Conservation (phyloP, 257 asterid species). For the Jacaranda copaia region DNA sequence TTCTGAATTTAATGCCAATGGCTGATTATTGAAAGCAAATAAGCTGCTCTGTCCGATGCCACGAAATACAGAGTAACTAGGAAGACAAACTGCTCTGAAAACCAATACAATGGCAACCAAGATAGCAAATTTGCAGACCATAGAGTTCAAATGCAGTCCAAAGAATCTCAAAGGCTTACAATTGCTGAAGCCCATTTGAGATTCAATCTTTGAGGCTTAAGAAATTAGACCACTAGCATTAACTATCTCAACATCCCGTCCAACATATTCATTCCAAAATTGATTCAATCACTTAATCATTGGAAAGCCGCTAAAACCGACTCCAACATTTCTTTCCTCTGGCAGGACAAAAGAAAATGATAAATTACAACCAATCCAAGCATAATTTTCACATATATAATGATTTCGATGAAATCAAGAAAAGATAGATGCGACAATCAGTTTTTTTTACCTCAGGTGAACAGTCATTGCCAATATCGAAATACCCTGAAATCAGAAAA, state of each 20-base stretch:
- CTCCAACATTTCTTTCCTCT: background rate
- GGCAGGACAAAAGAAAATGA: background rate
- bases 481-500: background rate
- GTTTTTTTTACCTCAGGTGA: constrained; percentile 9
- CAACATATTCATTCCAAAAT: background rate
- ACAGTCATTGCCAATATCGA: background rate
- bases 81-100: constrained; percentile 52
- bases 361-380: background rate
- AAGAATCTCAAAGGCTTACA: constrained; percentile 62
- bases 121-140: constrained; percentile 64
- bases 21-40: constrained; percentile 29
- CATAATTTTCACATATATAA: background rate
- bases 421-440: background rate
- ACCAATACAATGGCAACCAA: constrained; percentile 53
- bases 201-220: constrained; percentile 36
- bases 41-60: constrained; percentile 43
- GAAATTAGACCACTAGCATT: constrained; percentile 30
- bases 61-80: constrained; percentile 47
- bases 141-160: constrained; percentile 56
- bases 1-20: constrained; percentile 16
- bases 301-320: background rate
- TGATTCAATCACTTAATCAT: background rate
- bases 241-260: constrained; percentile 13
- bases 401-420: background rate
- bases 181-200: constrained; percentile 48